These are phyloP conservation scores for Colletotrichum nymphaeae DNA, from an alignment of 2,329 filamentous ascomycete genomes.

Conservation along the genomic window DNA sequence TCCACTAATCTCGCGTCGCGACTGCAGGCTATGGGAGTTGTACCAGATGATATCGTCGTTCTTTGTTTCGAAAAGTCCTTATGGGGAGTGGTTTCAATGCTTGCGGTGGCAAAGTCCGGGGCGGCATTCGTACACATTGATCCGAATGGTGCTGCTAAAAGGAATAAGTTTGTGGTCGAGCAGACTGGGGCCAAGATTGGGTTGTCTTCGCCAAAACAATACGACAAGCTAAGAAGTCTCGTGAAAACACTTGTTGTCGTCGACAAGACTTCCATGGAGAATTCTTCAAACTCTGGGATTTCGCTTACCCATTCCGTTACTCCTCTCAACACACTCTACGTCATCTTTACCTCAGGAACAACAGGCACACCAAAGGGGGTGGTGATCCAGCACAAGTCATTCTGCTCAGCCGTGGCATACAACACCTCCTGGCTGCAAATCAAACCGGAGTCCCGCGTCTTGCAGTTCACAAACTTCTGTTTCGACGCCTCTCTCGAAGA, in stretches of 20 bases:
- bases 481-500: constrained; percentile 65
- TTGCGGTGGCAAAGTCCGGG: constrained; percentile 46
- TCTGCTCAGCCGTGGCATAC: constrained; percentile 38
- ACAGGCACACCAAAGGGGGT: constrained; percentile 64
- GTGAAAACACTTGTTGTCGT: constrained; percentile 2
- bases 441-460: background rate
- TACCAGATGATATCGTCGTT: constrained; percentile 37
- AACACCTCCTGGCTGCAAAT: constrained; percentile 27
- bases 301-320: background rate
- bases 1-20: constrained; percentile 35
- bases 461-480: constrained; percentile 63
- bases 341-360: constrained; percentile 66
- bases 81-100: constrained; percentile 42
- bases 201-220: constrained; percentile 1
- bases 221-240: background rate
- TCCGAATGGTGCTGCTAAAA: constrained; percentile 19
- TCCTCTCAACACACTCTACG: constrained; percentile 38
- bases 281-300: background rate
- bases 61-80: constrained; percentile 45
- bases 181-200: constrained; percentile 12
- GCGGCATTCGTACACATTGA: constrained; percentile 46
- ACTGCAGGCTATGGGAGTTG: constrained; percentile 35
- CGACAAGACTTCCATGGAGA: background rate
- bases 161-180: constrained; percentile 15
- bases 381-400: constrained; percentile 46